phyloP scores from a whole-genome alignment of 2,329 filamentous ascomycete genomes.

The Claviceps cyperi region DNA sequence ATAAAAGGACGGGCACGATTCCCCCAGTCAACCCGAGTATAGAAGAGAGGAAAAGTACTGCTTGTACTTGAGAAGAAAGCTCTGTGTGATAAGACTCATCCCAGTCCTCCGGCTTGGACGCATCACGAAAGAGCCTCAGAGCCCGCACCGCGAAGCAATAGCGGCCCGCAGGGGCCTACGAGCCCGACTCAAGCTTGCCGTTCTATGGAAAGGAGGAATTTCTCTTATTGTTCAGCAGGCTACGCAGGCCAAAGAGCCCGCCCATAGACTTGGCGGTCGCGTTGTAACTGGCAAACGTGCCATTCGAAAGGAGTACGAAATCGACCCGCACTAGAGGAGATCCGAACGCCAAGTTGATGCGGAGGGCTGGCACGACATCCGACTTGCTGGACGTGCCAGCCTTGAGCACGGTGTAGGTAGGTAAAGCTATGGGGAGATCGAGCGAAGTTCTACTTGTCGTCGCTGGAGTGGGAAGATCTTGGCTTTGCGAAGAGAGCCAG shows the following conservation, averaged over 20 bases:
- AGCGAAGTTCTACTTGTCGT: conserved; percentile 10
- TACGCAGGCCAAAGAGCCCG: conserved; percentile 24
- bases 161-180: conserved; percentile 28
- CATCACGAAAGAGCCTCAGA: conserved; percentile 34
- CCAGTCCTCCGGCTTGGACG: conserved; percentile 26
- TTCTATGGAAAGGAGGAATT: conserved; percentile 20
- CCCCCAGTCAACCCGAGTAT: too few relatives aligned
- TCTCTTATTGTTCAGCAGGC: conserved; percentile 10
- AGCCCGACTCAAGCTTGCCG: conserved; percentile 29
- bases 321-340: conserved; percentile 27
- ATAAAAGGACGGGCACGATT: neutral
- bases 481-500: conserved; percentile 17
- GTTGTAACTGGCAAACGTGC: conserved; percentile 12
- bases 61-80: conserved; percentile 29
- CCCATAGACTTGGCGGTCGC: conserved; percentile 27
- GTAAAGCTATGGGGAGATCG: conserved; percentile 18
- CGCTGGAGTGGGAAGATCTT: conserved; percentile 13
- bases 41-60: neutral
- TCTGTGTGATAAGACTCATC: conserved; percentile 25
- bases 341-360: conserved; percentile 27
- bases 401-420: conserved; percentile 26
- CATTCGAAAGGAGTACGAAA: conserved; percentile 19
- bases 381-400: conserved; percentile 17
- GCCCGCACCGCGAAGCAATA: conserved; percentile 34
- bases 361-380: neutral